Evolutionary conservation across 2,329 filamentous ascomycete species (phyloP).

Genomic region (Rhynchosporium secalis): DNA sequence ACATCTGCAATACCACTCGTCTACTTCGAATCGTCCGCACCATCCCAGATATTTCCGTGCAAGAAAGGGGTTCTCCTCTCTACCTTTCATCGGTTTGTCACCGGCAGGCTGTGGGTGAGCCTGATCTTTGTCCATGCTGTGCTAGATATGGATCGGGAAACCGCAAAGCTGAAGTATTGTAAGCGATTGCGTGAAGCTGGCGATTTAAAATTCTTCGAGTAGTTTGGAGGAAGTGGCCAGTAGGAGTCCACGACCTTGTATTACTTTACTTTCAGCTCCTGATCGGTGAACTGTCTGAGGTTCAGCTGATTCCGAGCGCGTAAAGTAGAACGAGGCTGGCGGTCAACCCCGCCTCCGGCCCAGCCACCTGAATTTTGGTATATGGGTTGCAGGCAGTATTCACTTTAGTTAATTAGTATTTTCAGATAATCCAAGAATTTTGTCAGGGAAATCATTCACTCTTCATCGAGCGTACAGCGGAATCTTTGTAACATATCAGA

Average conservation of each 20-base stretch:
- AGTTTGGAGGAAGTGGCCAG: too few species aligned
- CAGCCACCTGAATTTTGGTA: conserved; percentile 7
- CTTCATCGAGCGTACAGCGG: too few species aligned
- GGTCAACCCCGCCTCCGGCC: neutral
- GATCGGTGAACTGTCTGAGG: neutral
- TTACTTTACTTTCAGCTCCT: neutral
- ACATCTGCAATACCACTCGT: conserved; percentile 4
- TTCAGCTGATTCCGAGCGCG: neutral
- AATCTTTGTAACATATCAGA: too few species aligned
- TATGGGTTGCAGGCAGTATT: neutral
- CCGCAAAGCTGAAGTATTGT: too few species aligned
- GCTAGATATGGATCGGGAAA: neutral
- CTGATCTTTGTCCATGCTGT: neutral
- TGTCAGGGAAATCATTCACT: too few species aligned
- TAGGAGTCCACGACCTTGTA: neutral
- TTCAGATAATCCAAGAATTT: too few species aligned
- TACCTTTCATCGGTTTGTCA: neutral
- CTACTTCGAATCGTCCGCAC: conserved; percentile 2
- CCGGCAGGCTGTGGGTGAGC: neutral
- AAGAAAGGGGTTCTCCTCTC: neutral
- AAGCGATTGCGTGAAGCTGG: neutral
- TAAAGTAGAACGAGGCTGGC: conserved; percentile 5
- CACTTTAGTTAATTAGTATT: too few species aligned
- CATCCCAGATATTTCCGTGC: neutral
- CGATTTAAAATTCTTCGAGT: neutral